phyloP scores from a whole-genome alignment of 1,284 basidiomycete species.

The Boletus smithii region DNA sequence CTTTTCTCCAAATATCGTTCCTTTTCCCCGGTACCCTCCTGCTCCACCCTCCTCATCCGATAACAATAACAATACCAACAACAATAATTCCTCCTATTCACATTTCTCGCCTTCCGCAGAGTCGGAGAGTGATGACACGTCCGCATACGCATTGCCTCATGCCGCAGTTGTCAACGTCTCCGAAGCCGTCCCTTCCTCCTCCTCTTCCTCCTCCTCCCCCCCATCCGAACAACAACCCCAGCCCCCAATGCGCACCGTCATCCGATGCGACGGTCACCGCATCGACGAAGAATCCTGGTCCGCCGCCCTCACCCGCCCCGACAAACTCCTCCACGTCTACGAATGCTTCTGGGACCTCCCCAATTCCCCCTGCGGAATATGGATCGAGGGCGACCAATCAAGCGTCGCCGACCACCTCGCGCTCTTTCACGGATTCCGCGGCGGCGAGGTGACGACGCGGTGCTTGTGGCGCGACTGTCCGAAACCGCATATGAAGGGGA shows the following conservation, averaged over 20 bases:
- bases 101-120: slow-evolving; percentile 26
- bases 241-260: slow-evolving; percentile 14
- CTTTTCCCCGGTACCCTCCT: slow-evolving; percentile 21
- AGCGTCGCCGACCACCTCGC: slow-evolving; percentile 34
- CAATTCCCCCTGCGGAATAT: slow-evolving; percentile 31
- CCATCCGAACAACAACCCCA: background rate
- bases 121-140: slow-evolving; percentile 27
- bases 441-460: slow-evolving; percentile 30
- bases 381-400: slow-evolving; percentile 34
- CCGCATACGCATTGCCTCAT: slow-evolving; percentile 22
- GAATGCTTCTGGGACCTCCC: slow-evolving; percentile 31
- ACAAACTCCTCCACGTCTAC: slow-evolving; percentile 31
- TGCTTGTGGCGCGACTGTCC: slow-evolving; percentile 33
- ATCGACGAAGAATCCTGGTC: slow-evolving; percentile 33
- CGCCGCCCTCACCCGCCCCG: slow-evolving; percentile 21
- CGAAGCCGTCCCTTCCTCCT: slow-evolving; percentile 4
- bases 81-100: slow-evolving; percentile 4
- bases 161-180: slow-evolving; percentile 17
- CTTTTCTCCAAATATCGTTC: slow-evolving; percentile 13
- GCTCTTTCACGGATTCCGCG: slow-evolving; percentile 31
- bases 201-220: background rate
- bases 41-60: background rate
- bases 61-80: background rate
- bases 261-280: slow-evolving; percentile 28
- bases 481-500: slow-evolving; percentile 31